phyloP scores from a whole-genome alignment of 306 rosid genomes.

The Trifolium fragiferum region DNA sequence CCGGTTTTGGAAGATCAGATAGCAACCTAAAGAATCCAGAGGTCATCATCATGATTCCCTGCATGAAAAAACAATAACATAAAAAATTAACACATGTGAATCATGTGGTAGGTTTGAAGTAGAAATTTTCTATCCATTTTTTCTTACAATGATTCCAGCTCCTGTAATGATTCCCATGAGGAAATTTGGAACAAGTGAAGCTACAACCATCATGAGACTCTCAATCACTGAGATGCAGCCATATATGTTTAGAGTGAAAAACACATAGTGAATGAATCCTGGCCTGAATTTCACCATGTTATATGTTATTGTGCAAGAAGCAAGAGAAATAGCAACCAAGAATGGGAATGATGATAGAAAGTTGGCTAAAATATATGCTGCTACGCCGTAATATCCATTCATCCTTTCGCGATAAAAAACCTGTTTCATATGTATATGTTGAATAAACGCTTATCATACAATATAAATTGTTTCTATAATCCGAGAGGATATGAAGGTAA shows the following conservation, averaged over 20 bases:
- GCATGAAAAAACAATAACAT: conserved; percentile 36
- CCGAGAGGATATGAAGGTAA: background rate
- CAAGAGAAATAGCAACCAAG: conserved; percentile 71
- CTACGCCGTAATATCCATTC: conserved; percentile 91
- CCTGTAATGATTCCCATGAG: conserved; percentile 97
- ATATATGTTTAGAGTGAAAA: conserved; percentile 74
- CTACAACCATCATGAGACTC: conserved; percentile 99
- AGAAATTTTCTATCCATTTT: background rate
- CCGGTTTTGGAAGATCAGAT: conserved; percentile 68
- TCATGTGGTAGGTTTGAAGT: background rate
- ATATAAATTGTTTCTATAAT: background rate
- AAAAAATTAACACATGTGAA: conserved; percentile 1
- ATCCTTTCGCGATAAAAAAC: conserved; percentile 82
- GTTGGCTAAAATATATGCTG: conserved; percentile 79
- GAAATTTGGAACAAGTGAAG: conserved; percentile 94
- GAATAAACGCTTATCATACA: conserved; percentile 1
- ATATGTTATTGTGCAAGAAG: conserved; percentile 73
- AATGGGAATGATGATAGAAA: conserved; percentile 92
- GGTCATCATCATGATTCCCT: conserved; percentile 99
- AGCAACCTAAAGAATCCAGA: conserved; percentile 70
- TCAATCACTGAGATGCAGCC: conserved; percentile 81
- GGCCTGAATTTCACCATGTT: conserved; percentile 83
- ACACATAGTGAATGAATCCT: conserved; percentile 64
- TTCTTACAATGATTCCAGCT: conserved; percentile 92
- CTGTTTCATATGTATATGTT: conserved; percentile 50